Percentiles rank a stretch among this genome's conserved stretches.
These are phyloP conservation scores for Lipomyces starkeyi DNA, from an alignment of 805 yeast species.

Conservation along the genomic window DNA sequence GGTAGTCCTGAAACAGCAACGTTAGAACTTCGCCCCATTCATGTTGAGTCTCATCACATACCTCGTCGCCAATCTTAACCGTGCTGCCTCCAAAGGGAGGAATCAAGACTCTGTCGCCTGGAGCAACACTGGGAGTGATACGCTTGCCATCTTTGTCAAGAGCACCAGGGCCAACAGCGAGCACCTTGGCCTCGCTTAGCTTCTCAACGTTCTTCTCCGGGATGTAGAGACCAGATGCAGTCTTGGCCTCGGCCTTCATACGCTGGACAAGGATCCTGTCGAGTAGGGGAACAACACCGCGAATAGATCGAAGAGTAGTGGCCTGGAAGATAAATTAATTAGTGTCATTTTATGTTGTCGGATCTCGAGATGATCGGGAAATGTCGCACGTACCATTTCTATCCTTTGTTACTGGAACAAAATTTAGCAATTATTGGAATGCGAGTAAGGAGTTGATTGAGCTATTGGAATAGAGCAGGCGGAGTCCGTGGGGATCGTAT, in stretches of 20 bases:
- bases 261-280: constrained; percentile 98
- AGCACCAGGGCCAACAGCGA: constrained; percentile 95
- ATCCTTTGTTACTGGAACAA: neutral
- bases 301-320: constrained; percentile 72
- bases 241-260: constrained; percentile 85
- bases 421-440: neutral
- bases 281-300: constrained; percentile 86
- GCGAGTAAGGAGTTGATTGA: neutral
- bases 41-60: constrained; percentile 16
- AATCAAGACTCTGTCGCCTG: constrained; percentile 93
- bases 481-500: constrained; percentile 3
- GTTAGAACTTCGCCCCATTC: neutral
- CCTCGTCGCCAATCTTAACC: constrained; percentile 86
- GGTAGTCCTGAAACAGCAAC: constrained; percentile 43
- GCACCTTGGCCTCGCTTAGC: constrained; percentile 87
- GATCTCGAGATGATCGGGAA: neutral
- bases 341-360: neutral
- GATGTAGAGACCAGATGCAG: constrained; percentile 89
- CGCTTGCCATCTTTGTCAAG: constrained; percentile 75
- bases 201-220: constrained; percentile 97
- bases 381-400: neutral
- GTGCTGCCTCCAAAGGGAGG: constrained; percentile 94
- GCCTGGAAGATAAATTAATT: constrained; percentile 14
- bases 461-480: neutral
- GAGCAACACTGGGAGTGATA: constrained; percentile 73